Evolutionary conservation across 441 rosid species (phyloP), one percentile per base, ranked within the genome.

Genomic region (Francoa sonchifolia): DNA sequence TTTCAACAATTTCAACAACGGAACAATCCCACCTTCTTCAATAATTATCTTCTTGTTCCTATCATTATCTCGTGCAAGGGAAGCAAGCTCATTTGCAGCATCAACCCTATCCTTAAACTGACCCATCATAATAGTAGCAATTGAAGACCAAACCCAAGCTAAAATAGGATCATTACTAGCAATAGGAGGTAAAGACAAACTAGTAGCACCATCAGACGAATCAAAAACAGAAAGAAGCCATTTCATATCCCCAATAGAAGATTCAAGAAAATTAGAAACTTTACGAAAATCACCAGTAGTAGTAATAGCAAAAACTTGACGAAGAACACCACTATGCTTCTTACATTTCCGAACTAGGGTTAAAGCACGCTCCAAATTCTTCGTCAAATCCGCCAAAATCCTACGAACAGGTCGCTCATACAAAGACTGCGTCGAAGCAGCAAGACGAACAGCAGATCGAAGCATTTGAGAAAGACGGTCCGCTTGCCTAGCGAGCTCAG

Each of bases 81-180:
- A 61, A 5, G 78, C 78, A 5, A 79, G 72, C 30, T 50, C 66
- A 15, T 64, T 73, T 11, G 76, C 83, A 0, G 78, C 72, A 7
- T 73, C 81, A 16, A 48, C 52, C 0, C 76, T 63, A 21, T 67
- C 66, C 36, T 55, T 63, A 2, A 57, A 42, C 48, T 62, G 67
- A 8, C 76, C 77, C 83, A 67, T 66, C 33, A 67, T 76, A 18
- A 77, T 34, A 0, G 72, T 58, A 7, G 72, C 69, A 6, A 77
- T 61, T 18, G 18, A 57, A 47, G 68, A 59, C 82, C 86, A 77
- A 2, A 77, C 79, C 86, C 86, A 74, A 5, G 82, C 82, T 13
- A 77, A 67, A 20, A 71, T 74, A 0, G 79, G 86, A 53, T 77
- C 81, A 44, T 74, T 68, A 22, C 78, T 74, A 12, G 82, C 82